phyloP scores from a whole-genome alignment of 305 asterid species.

The Euphrasia arctica region DNA sequence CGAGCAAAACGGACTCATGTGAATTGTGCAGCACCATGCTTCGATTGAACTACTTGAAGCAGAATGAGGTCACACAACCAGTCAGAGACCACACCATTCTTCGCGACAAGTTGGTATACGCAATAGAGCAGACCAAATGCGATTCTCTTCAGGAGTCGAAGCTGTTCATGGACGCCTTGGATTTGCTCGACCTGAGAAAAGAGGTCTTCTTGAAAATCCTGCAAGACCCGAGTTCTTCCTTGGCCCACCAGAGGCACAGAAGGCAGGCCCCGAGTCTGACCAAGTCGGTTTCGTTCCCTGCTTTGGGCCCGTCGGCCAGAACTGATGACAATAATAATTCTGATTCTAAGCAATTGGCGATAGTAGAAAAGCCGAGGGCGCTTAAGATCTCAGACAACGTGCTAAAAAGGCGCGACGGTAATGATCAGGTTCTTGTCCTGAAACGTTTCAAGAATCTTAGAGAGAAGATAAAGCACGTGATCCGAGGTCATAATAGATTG shows the following conservation, averaged over 20 bases:
- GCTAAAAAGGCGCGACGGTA: conserved; percentile 27
- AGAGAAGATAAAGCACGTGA: conserved; percentile 53
- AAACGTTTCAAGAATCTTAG: conserved; percentile 63
- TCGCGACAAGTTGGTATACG: conserved; percentile 39
- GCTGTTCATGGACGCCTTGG: conserved; percentile 65
- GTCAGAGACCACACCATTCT: conserved; percentile 41
- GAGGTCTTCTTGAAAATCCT: conserved; percentile 70
- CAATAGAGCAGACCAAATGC: conserved; percentile 41
- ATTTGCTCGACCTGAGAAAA: conserved; percentile 54
- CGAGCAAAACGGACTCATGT: conserved; percentile 10
- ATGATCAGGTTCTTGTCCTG: conserved; percentile 35
- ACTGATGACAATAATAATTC: not conserved
- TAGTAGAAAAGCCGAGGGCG: not conserved
- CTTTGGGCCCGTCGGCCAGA: conserved; percentile 23
- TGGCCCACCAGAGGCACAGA: conserved; percentile 51
- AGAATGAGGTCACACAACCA: conserved; percentile 35
- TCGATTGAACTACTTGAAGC: conserved; percentile 39
- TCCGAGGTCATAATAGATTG: conserved; percentile 42
- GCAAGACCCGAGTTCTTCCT: conserved; percentile 58
- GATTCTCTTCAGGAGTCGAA: conserved; percentile 60
- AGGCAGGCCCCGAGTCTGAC: conserved; percentile 42
- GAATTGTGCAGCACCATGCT: conserved; percentile 29
- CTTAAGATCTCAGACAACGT: conserved; percentile 24
- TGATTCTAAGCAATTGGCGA: conserved; percentile 13
- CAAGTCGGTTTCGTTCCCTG: conserved; percentile 63